These are phyloP conservation scores for Alloteropsis angusta DNA, from an alignment of 202 grass and related monocot species.

Conservation along the genomic window DNA sequence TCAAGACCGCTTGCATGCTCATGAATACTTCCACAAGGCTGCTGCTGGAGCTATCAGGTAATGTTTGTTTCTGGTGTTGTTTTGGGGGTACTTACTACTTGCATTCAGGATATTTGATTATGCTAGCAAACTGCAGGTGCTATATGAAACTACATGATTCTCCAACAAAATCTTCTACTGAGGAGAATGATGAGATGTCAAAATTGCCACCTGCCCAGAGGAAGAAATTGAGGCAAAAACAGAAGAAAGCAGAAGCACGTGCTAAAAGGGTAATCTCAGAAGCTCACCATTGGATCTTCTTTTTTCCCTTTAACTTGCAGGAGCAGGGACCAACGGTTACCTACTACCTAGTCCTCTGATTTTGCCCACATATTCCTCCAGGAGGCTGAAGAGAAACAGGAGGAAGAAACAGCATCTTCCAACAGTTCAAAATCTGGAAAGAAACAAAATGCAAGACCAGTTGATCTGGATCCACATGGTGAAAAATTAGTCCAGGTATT, in stretches of 20 bases:
- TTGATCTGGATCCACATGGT: constrained; percentile 91
- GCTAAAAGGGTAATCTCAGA: constrained; percentile 81
- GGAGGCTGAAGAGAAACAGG: constrained; percentile 97
- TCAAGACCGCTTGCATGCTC: constrained; percentile 92
- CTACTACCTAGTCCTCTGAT: constrained; percentile 6
- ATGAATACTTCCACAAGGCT: constrained; percentile 98
- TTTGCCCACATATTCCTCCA: constrained; percentile 30
- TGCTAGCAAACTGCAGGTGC: constrained; percentile 48
- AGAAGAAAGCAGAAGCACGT: constrained; percentile 97
- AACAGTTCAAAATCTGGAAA: constrained; percentile 78
- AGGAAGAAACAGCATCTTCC: constrained; percentile 63
- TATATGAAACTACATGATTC: constrained; percentile 97
- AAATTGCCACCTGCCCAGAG: constrained; percentile 86
- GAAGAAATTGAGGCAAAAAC: constrained; percentile 98
- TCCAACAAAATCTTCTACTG: constrained; percentile 66
- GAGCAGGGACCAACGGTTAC: neutral
- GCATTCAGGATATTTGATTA: constrained; percentile 17
- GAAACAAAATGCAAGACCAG: constrained; percentile 62
- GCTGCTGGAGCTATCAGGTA: constrained; percentile 93
- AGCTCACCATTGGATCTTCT: neutral
- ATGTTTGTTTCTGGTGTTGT: constrained; percentile 4
- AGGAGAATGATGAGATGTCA: constrained; percentile 86
- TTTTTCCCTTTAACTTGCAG: neutral
- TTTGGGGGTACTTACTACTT: neutral
- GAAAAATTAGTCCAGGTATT: constrained; percentile 90